These are phyloP conservation scores for Diaporthe nobilis DNA, from an alignment of 2,329 filamentous ascomycete species.

Conservation along the genomic window DNA sequence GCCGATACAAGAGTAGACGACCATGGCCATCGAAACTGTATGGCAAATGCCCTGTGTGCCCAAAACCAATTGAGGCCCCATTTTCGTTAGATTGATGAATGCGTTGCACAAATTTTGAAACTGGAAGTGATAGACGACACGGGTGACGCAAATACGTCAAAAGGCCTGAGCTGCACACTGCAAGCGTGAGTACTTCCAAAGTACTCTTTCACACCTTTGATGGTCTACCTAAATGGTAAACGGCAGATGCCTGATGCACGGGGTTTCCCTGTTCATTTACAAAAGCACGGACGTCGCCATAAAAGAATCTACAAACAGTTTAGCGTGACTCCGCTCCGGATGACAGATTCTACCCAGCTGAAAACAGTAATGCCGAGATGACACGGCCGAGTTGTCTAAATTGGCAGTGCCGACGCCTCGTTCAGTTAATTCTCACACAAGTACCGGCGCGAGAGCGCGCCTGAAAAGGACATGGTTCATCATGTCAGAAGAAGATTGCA, in stretches of 20 bases:
- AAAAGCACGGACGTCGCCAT: background rate
- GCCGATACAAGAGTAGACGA: conserved; percentile 1
- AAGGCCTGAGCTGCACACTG: background rate
- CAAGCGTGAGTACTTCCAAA: background rate
- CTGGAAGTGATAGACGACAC: background rate
- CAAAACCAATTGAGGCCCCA: background rate
- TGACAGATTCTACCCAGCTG: background rate
- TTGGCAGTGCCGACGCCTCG: background rate
- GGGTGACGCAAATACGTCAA: background rate
- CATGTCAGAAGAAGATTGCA: background rate
- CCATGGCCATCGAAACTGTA: background rate
- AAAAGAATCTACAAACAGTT: background rate
- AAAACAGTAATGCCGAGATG: background rate
- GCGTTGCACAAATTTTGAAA: background rate
- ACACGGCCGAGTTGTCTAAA: background rate
- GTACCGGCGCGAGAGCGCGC: background rate
- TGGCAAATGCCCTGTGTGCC: background rate
- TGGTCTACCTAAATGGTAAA: background rate
- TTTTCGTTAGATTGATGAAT: background rate
- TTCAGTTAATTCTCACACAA: background rate
- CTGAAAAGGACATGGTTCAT: background rate
- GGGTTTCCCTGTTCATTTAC: background rate
- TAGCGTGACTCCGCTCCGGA: background rate
- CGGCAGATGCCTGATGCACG: background rate
- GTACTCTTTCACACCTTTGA: background rate